Conservation (phyloP, 768 basidiomycete genomes). For the Boletus coccyginus region DNA sequence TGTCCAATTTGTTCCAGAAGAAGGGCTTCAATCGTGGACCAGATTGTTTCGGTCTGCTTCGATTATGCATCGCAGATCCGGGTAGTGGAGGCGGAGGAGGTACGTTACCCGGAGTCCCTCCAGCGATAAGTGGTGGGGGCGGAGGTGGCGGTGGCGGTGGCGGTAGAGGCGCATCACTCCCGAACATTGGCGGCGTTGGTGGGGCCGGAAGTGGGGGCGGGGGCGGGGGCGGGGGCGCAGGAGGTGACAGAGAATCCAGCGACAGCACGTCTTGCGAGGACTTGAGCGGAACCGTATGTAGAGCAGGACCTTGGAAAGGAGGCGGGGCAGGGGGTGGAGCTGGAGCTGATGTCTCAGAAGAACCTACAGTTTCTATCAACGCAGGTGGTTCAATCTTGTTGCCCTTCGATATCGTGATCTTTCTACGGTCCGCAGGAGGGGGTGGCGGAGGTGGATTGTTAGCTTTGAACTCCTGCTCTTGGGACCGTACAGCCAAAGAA, state of each 20-base stretch:
- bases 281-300: slow-evolving; percentile 16
- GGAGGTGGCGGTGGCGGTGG: slow-evolving; percentile 25
- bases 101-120: background rate
- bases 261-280: slow-evolving; percentile 22
- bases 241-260: slow-evolving; percentile 22
- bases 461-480: slow-evolving; percentile 70
- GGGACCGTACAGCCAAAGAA: slow-evolving; percentile 49
- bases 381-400: slow-evolving; percentile 4
- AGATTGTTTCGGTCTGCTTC: slow-evolving; percentile 30
- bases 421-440: slow-evolving; percentile 34
- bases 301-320: slow-evolving; percentile 1
- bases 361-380: slow-evolving; percentile 10
- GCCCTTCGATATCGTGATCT: slow-evolving; percentile 6
- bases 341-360: slow-evolving; percentile 12
- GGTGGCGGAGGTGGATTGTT: slow-evolving; percentile 64
- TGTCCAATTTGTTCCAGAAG: slow-evolving; percentile 84
- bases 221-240: slow-evolving; percentile 30
- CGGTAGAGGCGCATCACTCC: background rate
- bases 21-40: slow-evolving; percentile 77
- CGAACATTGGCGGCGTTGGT: slow-evolving; percentile 5
- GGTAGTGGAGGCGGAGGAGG: slow-evolving; percentile 29
- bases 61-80: slow-evolving; percentile 31
- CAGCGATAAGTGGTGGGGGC: slow-evolving; percentile 26
- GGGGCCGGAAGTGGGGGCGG: too few species aligned
- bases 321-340: slow-evolving; percentile 26